Base-by-base conservation (phyloP, 352 stramenopile species). In the Halophytophthora polymorphica region DNA sequence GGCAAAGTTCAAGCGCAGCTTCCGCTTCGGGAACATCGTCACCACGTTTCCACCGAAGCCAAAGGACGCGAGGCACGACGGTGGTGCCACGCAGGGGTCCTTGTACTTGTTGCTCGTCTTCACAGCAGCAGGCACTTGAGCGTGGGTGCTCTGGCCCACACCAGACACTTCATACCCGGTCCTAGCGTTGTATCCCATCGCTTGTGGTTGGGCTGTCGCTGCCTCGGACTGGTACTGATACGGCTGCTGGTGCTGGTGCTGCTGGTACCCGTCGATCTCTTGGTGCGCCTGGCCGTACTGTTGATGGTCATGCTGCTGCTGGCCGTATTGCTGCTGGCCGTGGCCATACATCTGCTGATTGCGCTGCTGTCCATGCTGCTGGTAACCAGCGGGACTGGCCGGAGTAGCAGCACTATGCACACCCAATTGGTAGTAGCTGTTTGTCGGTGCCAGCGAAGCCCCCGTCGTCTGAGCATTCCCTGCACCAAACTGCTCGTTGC, bases 31-130 rank as follows among this genome's bases (percentile, higher is more conserved):
- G 60, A 94, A 90, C 86, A 95, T 95, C 6, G 79, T 91, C 43
- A 88, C 84, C n/a, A 93, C 66, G 44, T 90, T 95, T 11, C 86
- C 86, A 62, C 86, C 86, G 66, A 95, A 95, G 22, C 86, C 86
- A 53, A 95, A 94, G 7, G 83, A 84, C 2, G 67, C 71, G 12
- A 95, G 58, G 42, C 82, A 93, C 7, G 79, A 91, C 13, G 82
- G 80, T 5, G 82, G 75, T 6, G 80, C 66, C 34, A 87, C 71
- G 15, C 71, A 88, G 15, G 86, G 86, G 28, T 95, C 86, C 63
- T 93, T 92, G 61, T 91, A 87, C 61, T 88, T 89, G 65, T 61
- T 84, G 56, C 73, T 86, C n/a, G 61, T 74, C 40, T 63, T 64
- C 28, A 73, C 45, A 17, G 43, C 38, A 48, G 48, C 36, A 12